Evolutionary conservation across 768 basidiomycete species (phyloP).

Genomic region (Auricularia auricula-judae): DNA sequence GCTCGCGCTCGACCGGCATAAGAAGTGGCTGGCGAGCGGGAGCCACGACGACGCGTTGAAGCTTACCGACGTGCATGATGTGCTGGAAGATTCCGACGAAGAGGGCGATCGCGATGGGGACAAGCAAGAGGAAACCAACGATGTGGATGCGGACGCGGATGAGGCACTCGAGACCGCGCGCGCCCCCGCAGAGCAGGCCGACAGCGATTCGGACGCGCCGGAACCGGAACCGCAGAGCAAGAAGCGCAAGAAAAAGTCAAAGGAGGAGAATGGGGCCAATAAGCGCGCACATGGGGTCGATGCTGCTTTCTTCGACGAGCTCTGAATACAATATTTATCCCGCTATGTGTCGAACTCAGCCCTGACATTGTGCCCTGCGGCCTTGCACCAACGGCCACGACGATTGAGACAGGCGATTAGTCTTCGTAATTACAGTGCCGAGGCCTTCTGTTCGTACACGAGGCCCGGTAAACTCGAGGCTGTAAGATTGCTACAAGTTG

Average conservation of each 20-base stretch:
- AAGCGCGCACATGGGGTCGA: background rate
- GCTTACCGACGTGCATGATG: constrained; percentile 72
- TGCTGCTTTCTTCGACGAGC: background rate
- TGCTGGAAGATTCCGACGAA: constrained; percentile 49
- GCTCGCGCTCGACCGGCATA: constrained; percentile 50
- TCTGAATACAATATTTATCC: background rate
- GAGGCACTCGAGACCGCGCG: background rate
- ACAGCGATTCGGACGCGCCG: background rate
- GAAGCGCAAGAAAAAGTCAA: background rate
- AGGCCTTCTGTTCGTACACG: too few species aligned
- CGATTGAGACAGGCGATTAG: too few species aligned
- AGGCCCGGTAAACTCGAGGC: too few species aligned
- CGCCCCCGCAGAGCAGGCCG: background rate
- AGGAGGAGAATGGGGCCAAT: background rate
- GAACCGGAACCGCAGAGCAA: background rate
- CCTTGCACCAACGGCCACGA: too few species aligned
- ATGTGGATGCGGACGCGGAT: background rate
- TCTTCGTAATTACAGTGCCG: too few species aligned
- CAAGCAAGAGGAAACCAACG: background rate
- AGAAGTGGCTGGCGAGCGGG: constrained; percentile 81
- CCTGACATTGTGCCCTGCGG: too few species aligned
- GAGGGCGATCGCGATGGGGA: constrained; percentile 16
- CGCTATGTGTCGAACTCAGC: too few species aligned
- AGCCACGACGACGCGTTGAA: constrained; percentile 83
- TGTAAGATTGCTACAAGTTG: too few species aligned